Base-by-base conservation (phyloP, 305 asterid species). In the Fraxinus latifolia region DNA sequence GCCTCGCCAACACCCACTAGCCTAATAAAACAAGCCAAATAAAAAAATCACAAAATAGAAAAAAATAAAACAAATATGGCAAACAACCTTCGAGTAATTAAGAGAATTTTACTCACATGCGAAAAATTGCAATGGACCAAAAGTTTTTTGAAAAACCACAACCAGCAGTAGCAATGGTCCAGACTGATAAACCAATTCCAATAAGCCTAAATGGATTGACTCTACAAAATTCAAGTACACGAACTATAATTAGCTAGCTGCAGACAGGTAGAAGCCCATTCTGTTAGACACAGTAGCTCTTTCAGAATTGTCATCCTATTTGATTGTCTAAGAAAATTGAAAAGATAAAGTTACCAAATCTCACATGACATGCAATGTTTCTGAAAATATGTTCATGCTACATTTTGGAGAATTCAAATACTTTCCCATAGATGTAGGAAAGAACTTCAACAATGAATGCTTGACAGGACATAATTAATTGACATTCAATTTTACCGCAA, bases 1-100 rank as follows among this genome's bases (percentile, higher is more conserved):
- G 99, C 99, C 93, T 96, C 99, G 21, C 99, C 99, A 81, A 96
- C 99, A 85, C 99, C 99, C 76, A 96, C 99, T 50, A 96, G 89
- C 98, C 98, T 95, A 78, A 76, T 3, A 80, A 76, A 68, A 60
- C 27, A 73, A 67, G 58, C 19, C 75, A 25, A 29, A 79, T 32
- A 76, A 33, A n/a, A 74, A 74, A 33, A 83, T 84, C 74, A 25
- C 37, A 65, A 29, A 68, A 39, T 29, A 53, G 31, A 44, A 81
- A 82, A 74, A 2, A 74, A 78, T 62, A 19, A 81, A 76, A 78
- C 67, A 12, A 36, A 42, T 19, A 47, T 31, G 44, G 21, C 58
- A 81, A 83, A 78, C 70, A 33, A 81, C 75, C 79, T 7, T 42
- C 47, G 77, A 44, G 73, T 62, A 33, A 74, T 76, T 74, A 62